phyloP scores from a whole-genome alignment of 345 rosid genomes.

The Aethionema arabicum region DNA sequence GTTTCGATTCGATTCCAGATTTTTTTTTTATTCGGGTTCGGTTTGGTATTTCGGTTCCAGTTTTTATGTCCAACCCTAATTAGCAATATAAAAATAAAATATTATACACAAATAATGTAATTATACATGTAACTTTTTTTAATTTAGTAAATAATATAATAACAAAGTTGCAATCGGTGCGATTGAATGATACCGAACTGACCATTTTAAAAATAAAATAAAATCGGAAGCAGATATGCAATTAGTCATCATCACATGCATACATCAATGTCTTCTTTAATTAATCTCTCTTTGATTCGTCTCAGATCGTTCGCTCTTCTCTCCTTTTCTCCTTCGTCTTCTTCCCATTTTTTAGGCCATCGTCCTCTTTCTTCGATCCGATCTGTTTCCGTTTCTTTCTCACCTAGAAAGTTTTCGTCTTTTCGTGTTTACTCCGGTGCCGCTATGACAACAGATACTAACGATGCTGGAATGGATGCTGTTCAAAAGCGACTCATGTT shows the following conservation, averaged over 20 bases:
- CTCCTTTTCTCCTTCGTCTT: constrained; percentile 19
- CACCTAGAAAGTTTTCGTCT: constrained; percentile 30
- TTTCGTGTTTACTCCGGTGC: constrained; percentile 23
- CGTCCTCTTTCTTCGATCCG: constrained; percentile 9
- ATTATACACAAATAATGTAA: too few relatives aligned
- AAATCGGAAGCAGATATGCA: neutral
- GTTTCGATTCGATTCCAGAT: too few relatives aligned
- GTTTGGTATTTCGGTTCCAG: too few relatives aligned
- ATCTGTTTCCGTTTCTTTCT: constrained; percentile 20
- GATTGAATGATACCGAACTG: too few relatives aligned
- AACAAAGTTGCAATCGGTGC: too few relatives aligned
- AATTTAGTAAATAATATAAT: too few relatives aligned
- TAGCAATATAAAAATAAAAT: too few relatives aligned
- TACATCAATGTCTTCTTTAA: constrained; percentile 31
- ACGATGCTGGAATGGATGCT: constrained; percentile 87
- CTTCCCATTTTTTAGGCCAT: constrained; percentile 21
- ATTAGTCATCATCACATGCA: constrained; percentile 26
- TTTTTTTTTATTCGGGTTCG: too few relatives aligned
- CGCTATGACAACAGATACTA: constrained; percentile 46
- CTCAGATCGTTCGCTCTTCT: constrained; percentile 36
- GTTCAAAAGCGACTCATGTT: constrained; percentile 99
- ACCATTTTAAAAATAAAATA: too few relatives aligned
- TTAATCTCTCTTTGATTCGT: constrained; percentile 33
- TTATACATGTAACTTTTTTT: too few relatives aligned
- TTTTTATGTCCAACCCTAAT: too few relatives aligned